Base-by-base conservation (phyloP, 2,329 filamentous ascomycete genomes). In the Apiospora hydei region DNA sequence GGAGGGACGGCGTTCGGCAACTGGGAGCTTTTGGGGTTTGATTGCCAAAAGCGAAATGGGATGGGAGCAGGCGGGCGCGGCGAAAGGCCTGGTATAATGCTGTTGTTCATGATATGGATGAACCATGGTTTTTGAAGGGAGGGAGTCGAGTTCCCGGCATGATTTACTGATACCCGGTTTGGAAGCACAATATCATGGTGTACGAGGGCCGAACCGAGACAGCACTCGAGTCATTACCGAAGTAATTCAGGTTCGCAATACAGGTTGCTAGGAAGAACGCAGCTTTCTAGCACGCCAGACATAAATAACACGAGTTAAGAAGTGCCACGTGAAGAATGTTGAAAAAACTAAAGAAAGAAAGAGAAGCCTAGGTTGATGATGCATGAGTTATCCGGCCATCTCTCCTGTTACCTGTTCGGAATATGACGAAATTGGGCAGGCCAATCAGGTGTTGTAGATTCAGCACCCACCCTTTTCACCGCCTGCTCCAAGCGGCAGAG, bases 391-490 rank as follows among this genome's bases (percentile, higher is more conserved):
- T 38, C 30, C 8, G 3, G 8, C 16, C 30, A 38, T 61, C 53
- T 21, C 30, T 38, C 53, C 21, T 30, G 53, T 61, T 61, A 61
- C 53, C 30, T 11, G 16, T 61, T 61, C 21, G 53, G 53, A 38
- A 38, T 61, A 61, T 41, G 16, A 41, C 30, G 3, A n/a, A 8
- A 13, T 13, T 41, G 34, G 2, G 5, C 34, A 13, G 34, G 57
- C 57, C 57, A 64, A 64, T 64, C 57, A 64, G 57, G 57, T 64
- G 57, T 64, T 41, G 57, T 64, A 64, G 57, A 64, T 64, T 64
- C 11, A 14, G 57, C 53, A 61, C 30, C 57, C 57, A 41, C 57
- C 21, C 18, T n/a, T 3, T 64, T 64, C 57, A 64, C 57, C 57
- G 57, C 57, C 57, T 64, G 8, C 57, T 21, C 21, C 4, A 14